Evolutionary conservation across 2,329 filamentous ascomycete genomes (phyloP).

Genomic region (Orbilia ellipsospora): DNA sequence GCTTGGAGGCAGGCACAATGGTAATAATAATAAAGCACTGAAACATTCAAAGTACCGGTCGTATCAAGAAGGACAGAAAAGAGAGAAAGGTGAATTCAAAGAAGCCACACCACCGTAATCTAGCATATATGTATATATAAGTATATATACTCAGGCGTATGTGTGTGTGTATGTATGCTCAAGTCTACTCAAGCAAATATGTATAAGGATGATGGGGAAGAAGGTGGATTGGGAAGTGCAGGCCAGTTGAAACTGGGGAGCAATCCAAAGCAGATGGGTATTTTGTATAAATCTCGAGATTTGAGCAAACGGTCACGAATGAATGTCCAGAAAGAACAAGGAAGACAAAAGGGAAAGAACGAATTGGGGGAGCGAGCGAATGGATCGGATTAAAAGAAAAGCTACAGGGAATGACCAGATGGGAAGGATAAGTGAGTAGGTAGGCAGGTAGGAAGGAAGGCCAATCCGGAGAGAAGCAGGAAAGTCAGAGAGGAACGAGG

Average conservation of each 20-base stretch:
- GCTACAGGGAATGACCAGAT: background rate
- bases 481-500: background rate
- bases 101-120: too few species aligned
- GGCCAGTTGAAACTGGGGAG: background rate
- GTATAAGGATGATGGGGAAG: background rate
- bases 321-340: background rate
- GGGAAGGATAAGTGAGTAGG: background rate
- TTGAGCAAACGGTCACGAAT: background rate
- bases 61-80: too few species aligned
- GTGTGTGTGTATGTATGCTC: too few species aligned
- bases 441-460: background rate
- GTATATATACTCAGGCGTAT: too few species aligned
- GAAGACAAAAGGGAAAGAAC: background rate
- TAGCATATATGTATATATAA: too few species aligned
- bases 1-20: conserved; percentile 1
- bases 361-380: background rate
- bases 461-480: conserved; percentile 1
- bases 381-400: too few species aligned
- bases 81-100: too few species aligned
- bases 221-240: background rate
- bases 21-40: background rate
- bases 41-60: too few species aligned
- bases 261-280: background rate
- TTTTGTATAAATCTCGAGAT: background rate
- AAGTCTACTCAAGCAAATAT: too few species aligned